Evolutionary conservation across 2,329 filamentous ascomycete species (phyloP).

Genomic region (Tolypocladium guangdongense): DNA sequence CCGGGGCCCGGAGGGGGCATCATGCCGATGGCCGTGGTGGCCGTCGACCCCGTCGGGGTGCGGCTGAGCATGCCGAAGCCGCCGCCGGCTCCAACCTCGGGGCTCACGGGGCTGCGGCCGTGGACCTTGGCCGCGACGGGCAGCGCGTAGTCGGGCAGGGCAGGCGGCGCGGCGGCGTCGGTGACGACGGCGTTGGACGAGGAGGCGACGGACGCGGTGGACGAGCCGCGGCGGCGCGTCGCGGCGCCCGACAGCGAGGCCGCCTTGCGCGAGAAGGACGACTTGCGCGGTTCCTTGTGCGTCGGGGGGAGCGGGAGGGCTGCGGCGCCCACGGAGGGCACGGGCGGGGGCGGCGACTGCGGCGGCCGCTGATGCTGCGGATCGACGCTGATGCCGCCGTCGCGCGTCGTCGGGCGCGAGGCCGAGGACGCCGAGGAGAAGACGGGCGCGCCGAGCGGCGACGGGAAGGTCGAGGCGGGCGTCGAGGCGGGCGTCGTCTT

Average conservation of each 20-base stretch:
- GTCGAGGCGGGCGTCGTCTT: conserved; percentile 1
- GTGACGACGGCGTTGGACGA: conserved; percentile 27
- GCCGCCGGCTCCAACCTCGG: conserved; percentile 2
- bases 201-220: conserved; percentile 22
- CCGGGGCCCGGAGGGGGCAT: conserved; percentile 11
- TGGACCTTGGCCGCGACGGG: conserved; percentile 34
- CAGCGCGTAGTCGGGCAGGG: conserved; percentile 42
- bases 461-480: conserved; percentile 16
- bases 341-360: not conserved
- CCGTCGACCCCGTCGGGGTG: not conserved
- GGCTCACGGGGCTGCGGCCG: conserved; percentile 9
- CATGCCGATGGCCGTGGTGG: conserved; percentile 2
- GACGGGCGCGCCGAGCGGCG: conserved; percentile 26
- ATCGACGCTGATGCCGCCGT: conserved; percentile 11
- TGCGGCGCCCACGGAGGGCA: conserved; percentile 12
- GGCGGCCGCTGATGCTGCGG: not conserved
- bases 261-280: conserved; percentile 42
- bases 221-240: conserved; percentile 29
- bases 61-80: conserved; percentile 4
- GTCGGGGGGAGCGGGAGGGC: conserved; percentile 24
- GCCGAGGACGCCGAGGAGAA: conserved; percentile 18
- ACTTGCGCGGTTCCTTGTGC: conserved; percentile 29
- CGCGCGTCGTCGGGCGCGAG: conserved; percentile 25
- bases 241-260: conserved; percentile 34
- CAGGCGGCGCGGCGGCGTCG: conserved; percentile 38